phyloP scores from a whole-genome alignment of 441 rosid species.

The Gossypium gossypioides region DNA sequence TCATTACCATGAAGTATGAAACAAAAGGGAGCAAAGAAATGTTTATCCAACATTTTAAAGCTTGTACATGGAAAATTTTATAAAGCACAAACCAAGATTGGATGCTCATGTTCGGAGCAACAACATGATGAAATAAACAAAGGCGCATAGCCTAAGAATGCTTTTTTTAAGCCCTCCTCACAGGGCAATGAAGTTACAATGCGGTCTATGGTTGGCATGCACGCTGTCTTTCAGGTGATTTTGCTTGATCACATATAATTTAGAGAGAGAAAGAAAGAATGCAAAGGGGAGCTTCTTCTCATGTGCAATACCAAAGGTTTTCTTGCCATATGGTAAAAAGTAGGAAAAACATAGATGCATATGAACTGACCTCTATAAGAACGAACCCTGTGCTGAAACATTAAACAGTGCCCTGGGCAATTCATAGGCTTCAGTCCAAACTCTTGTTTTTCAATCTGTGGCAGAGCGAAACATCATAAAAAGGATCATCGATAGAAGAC shows the following conservation, averaged over 20 bases:
- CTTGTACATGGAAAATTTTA: not conserved
- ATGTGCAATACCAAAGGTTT: not conserved
- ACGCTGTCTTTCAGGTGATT: not conserved
- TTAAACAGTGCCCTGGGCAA: conserved; percentile 95
- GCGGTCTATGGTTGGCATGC: not conserved
- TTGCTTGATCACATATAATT: not conserved
- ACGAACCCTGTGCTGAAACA: conserved; percentile 85
- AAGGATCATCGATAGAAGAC: not conserved
- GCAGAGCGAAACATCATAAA: conserved; percentile 10
- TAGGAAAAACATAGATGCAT: not conserved
- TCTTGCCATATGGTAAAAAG: not conserved
- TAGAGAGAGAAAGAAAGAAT: not conserved
- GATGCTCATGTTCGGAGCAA: not conserved
- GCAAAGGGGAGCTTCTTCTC: not conserved
- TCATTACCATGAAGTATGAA: not conserved
- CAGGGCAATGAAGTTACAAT: not conserved
- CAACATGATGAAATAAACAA: not conserved
- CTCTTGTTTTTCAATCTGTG: conserved; percentile 86
- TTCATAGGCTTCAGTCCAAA: conserved; percentile 98
- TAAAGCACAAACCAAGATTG: not conserved
- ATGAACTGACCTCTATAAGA: conserved; percentile 67
- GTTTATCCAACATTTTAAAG: not conserved
- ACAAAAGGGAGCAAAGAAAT: not conserved
- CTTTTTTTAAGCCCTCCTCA: not conserved
- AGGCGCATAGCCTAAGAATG: not conserved